Base-by-base conservation (phyloP, 257 asterid genomes). In the Petunia axillaris region DNA sequence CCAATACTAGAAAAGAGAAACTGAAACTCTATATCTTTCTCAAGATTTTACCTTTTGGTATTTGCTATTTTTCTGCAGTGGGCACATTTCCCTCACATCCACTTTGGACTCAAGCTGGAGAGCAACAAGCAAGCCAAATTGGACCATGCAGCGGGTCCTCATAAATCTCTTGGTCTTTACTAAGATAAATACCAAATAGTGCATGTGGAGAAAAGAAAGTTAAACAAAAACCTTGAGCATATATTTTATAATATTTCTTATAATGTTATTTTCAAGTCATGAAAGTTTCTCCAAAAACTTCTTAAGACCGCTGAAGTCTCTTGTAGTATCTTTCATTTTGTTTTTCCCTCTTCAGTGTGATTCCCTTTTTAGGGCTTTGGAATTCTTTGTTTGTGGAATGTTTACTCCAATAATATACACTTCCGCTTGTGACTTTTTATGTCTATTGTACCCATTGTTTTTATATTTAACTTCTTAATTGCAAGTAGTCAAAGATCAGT, bases 81-180 rank as follows among this genome's bases (percentile, higher is more conserved):
- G 98, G 98, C 98, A 89, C 97, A 94, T 91, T 90, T 90, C 81
- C 98, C 98, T 76, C 97, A 91, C 71, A 94, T 94, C 64, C 97
- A 94, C 82, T 94, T 89, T 87, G 97, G 97, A 86, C 88, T 89
- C 50, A 94, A 91, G 83, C 79, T 88, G 91, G 98, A 93, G 5
- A 76, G 89, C 87, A 92, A 86, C 89, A 92, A 90, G 80, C 93
- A 89, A 84, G 87, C 93, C 68, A 87, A 91, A 82, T 66, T 87
- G 94, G 97, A 93, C 87, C 93, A 90, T 85, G 83, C 87, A 64
- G 90, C 86, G 65, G 91, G 88, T 52, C 53, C 84, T 75, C 82
- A 85, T 3, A 88, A 87, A 79, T 87, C 93, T 65, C 87, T 82
- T 80, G 89, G 86, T 77, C 87, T 88, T 78, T 90, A 83, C 83